Base-by-base conservation (phyloP, 2,329 filamentous ascomycete genomes). In the Fusarium pilosicola region DNA sequence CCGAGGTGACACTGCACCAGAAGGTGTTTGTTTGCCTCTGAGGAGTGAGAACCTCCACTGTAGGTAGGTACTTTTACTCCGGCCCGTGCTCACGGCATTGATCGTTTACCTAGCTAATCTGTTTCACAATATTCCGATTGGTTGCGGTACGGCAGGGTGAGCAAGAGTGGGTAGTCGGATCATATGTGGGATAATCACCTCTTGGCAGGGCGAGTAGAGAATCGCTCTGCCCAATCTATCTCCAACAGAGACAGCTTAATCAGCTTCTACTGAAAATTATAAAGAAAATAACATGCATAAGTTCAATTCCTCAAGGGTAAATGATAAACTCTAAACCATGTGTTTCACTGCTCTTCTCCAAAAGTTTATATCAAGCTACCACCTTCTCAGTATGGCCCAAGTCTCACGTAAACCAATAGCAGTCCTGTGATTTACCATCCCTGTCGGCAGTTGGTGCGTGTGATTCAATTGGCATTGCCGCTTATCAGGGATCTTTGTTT, bases 361-460 rank as follows among this genome's bases (percentile, higher is more conserved):
- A 73, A 52, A 74, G 49, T 54, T 70, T 62, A 65, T 46, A 41
- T 70, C 39, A 48, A 60, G 41, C 41, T 69, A 62, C 72, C 41
- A 73, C 72, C 72, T 74, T 73, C 60, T 70, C 9, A 59, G 62
- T 70, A 51, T 45, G 41, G 52, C 7, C 14, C 22, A 45, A 46
- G 38, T 54, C 38, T 59, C 44, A 68, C 72, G 60, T 70, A 59
- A 54, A 74, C 72, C 57, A 62, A 73, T 73, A 22, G 34, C 28
- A 52, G 32, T 18, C 13, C 39, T 41, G 30, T 54, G 32, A 71
- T 62, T 71, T 49, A 39, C 26, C 32, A 74, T 66, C 72, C 72
- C 45, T 74, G 72, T 74, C 72, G 72, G 71, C 30, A 74, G 63
- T 73, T 74, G 72, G 61, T 41, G 49, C 17, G 62, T 22, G 57